Evolutionary conservation across 148 eudicot species (phyloP), one percentile per base, ranked within the genome.

Genomic region (Rheum nobile): DNA sequence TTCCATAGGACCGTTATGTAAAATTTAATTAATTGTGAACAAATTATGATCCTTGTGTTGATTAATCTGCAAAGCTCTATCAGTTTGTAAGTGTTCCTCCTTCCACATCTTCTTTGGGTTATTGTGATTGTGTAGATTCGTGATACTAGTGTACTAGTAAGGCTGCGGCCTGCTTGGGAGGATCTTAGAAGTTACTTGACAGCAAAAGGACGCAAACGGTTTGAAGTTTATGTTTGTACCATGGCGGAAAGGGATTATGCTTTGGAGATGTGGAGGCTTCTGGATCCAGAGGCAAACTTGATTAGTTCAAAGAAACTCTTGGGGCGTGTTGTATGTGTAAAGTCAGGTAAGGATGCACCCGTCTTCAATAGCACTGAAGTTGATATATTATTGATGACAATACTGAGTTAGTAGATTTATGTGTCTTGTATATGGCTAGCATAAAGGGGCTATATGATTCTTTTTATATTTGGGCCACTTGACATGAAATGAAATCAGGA

Each of bases 201-300:
- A 39, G 94, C 96, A 59, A 92, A 84, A 82, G 99, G 96, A 38
- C 89, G 97, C 50, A 95, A 87, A 80, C 81, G 99, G 78, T 95
- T 95, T 88, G 96, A 95, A 84, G 99, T 95, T 77, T 92, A 79
- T 83, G 97, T 95, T 67, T 95, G 99, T 77, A 95, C 99, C 34
- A 91, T 95, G 99, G 99, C 99, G 59, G 99, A 95, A 79, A 90
- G 94, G 81, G 89, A 95, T 78, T 95, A 95, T 87, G 99, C 99
- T 29, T 77, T 95, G 74, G 99, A 95, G 80, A 95, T 95, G 87
- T 95, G 99, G 99, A 86, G 99, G 85, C 83, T 95, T 76, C 96
- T 95, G 48, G 99, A 95, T 75, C 99, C 94, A 38, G 97, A 84
- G 77, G 82, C 92, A 39, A 82, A 85, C 79, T 80, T 95, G 70